Percentiles rank a stretch among this genome's conserved stretches.
These are phyloP conservation scores for Nicotiana knightiana DNA, from an alignment of 257 asterid genomes.

Conservation along the genomic window DNA sequence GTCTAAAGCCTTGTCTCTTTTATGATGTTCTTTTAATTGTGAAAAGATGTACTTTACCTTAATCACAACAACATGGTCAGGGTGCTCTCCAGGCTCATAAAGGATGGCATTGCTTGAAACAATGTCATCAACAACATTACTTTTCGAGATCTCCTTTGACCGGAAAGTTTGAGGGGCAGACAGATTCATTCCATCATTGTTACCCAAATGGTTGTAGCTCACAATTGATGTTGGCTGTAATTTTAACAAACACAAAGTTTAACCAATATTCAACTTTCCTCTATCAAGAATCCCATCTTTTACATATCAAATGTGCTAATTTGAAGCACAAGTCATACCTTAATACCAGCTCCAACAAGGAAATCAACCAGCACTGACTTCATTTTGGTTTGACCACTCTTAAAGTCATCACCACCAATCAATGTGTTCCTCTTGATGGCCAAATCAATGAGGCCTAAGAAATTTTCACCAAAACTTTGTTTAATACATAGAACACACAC, in stretches of 20 bases:
- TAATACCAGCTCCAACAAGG: conserved; percentile 98
- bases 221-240: conserved; percentile 92
- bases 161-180: conserved; percentile 97
- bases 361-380: conserved; percentile 95
- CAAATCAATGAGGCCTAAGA: conserved; percentile 70
- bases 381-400: conserved; percentile 99
- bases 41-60: conserved; percentile 42
- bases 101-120: conserved; percentile 97
- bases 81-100: conserved; percentile 92
- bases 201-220: conserved; percentile 96
- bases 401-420: conserved; percentile 96
- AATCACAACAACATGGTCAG: conserved; percentile 93
- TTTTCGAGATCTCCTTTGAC: conserved; percentile 94
- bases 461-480: neutral
- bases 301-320: neutral
- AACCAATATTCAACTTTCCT: neutral
- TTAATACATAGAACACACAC: neutral
- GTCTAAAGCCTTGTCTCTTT: neutral
- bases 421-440: conserved; percentile 73
- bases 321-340: conserved; percentile 36
- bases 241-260: neutral
- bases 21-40: neutral
- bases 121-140: conserved; percentile 98
- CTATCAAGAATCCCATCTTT: neutral
- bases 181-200: conserved; percentile 96